Evolutionary conservation across 768 basidiomycete species (phyloP).

Genomic region (Suillus brevipes): DNA sequence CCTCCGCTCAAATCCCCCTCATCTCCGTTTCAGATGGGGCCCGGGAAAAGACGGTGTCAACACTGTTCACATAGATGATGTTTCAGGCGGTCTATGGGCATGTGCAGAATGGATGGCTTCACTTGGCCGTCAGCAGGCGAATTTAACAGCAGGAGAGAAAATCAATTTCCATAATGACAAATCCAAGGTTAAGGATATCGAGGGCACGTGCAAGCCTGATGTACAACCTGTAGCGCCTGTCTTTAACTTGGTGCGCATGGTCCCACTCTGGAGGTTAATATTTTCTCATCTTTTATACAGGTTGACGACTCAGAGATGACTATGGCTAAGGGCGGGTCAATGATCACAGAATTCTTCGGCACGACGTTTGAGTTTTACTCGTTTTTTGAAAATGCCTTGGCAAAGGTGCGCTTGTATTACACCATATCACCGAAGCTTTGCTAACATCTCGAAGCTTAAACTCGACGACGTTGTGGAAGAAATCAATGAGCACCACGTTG

Average conservation of each 20-base stretch:
- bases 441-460: constrained; percentile 44
- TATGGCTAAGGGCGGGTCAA: constrained; percentile 62
- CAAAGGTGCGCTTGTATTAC: constrained; percentile 49
- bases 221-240: constrained; percentile 66
- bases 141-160: constrained; percentile 64
- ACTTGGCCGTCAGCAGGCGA: constrained; percentile 63
- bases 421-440: not conserved
- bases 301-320: constrained; percentile 78
- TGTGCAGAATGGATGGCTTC: constrained; percentile 73
- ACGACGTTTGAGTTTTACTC: constrained; percentile 83
- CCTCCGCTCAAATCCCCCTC: constrained; percentile 6
- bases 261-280: not conserved
- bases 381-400: constrained; percentile 61
- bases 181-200: constrained; percentile 61
- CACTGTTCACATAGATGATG: constrained; percentile 76
- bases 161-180: constrained; percentile 69
- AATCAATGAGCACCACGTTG: constrained; percentile 82
- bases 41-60: constrained; percentile 75
- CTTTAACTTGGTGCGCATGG: constrained; percentile 70
- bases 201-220: constrained; percentile 57
- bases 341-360: constrained; percentile 69
- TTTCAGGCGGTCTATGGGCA: constrained; percentile 77
- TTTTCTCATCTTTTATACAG: constrained; percentile 35
- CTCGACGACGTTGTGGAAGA: constrained; percentile 75
- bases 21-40: constrained; percentile 57